Base-by-base conservation (phyloP, 441 rosid genomes). In the Populus tomentosa region DNA sequence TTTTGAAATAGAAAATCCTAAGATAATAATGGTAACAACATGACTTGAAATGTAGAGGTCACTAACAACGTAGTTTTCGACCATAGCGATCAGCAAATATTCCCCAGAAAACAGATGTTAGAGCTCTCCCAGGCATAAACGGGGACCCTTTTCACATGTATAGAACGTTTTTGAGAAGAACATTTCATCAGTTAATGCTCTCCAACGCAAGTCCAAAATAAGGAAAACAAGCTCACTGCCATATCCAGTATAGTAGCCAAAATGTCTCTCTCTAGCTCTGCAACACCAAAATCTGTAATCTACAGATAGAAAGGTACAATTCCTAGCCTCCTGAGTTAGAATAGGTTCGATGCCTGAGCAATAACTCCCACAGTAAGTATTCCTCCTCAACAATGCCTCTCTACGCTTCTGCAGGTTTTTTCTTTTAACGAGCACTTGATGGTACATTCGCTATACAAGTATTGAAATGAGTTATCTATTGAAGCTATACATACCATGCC, bases 51-150 rank as follows among this genome's bases (percentile, higher is more conserved):
- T 35, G 36, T 35, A 35, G 36, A 35, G 64, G 64, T 72, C 63
- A 88, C 98, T 88, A 75, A 94, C 99, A 93, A 92, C 75, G 96
- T 2, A 98, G 99, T 74, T 91, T 93, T 85, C 97, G 88, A 75
- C 99, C 99, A 73, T 87, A 87, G 66, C 91, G 94, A 84, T 93
- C 99, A 10, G 98, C 90, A 33, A 95, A 74, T 6, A 93, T 8
- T 77, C 98, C 99, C 97, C 99, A 95, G 3, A 86, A 4, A 23
- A 90, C 88, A 32, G 99, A 95, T 35, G 99, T 93, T 75, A 88
- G 82, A 33, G 93, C 92, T 88, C 98, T 84, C 2, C 98, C 99
- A 33, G 92, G 83, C 99, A 93, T 92, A 75, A 82, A 95, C 30
- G 99, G 77, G 69, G 93, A 88, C 63, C 99, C 97, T 93, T 68